phyloP scores from a whole-genome alignment of 108 stramenopile genomes.

The Nitzschia inconspicua region DNA sequence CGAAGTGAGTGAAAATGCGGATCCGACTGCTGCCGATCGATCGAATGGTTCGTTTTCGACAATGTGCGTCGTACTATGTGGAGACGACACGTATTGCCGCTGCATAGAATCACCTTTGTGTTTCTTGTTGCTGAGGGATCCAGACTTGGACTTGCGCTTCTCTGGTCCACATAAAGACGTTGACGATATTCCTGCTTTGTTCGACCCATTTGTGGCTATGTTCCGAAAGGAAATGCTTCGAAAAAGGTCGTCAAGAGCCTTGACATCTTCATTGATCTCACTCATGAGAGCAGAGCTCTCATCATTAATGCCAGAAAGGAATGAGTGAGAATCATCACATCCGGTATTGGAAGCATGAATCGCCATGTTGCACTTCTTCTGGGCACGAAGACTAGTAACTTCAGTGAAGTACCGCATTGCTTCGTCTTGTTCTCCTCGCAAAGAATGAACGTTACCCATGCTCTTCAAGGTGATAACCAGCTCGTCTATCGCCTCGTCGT shows the following conservation, averaged over 20 bases:
- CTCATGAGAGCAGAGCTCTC: constrained; percentile 54
- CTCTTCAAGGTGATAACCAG: constrained; percentile 64
- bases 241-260: constrained; percentile 78
- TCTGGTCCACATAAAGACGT: background rate
- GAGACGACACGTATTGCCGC: background rate
- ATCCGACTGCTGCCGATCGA: constrained; percentile 38
- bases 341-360: constrained; percentile 25
- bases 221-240: constrained; percentile 74
- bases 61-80: background rate
- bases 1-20: no score
- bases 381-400: constrained; percentile 68
- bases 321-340: constrained; percentile 22
- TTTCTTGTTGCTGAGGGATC: constrained; percentile 18
- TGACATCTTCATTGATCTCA: constrained; percentile 80
- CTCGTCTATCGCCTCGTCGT: constrained; percentile 56
- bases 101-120: constrained; percentile 17
- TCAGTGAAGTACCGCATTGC: constrained; percentile 78
- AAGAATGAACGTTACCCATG: constrained; percentile 78
- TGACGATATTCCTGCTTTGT: constrained; percentile 8
- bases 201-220: background rate
- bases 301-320: constrained; percentile 29
- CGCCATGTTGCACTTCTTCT: constrained; percentile 14
- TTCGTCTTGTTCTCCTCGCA: constrained; percentile 70
- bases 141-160: constrained; percentile 19
- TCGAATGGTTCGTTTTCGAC: constrained; percentile 42